phyloP scores from a whole-genome alignment of 495 filamentous ascomycete genomes.

The Amniculicola lignicola region DNA sequence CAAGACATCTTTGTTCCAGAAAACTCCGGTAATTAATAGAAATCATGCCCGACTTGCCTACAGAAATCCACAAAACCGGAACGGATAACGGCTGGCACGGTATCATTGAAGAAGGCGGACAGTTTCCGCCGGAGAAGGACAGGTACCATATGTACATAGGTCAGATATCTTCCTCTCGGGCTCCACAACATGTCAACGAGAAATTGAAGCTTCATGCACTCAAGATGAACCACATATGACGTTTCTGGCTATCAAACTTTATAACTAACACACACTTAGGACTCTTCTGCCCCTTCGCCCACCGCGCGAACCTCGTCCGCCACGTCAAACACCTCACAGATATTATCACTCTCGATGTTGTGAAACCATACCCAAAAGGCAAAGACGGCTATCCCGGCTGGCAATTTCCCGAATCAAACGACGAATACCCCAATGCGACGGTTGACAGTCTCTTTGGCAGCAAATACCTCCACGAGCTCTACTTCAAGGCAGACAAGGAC shows the following conservation, averaged over 20 bases:
- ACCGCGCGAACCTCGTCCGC: slow-evolving; percentile 47
- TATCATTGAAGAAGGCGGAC: slow-evolving; percentile 37
- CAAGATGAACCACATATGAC: too few relatives aligned
- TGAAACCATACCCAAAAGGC: slow-evolving; percentile 45
- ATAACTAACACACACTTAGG: slow-evolving; percentile 30
- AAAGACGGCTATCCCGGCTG: slow-evolving; percentile 47
- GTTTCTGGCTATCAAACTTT: too few relatives aligned
- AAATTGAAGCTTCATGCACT: too few relatives aligned
- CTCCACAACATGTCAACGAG: too few relatives aligned
- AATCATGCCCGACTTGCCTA: neutral
- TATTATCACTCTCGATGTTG: slow-evolving; percentile 40
- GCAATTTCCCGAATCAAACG: slow-evolving; percentile 48
- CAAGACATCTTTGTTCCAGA: too few relatives aligned
- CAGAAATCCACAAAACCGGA: slow-evolving; percentile 29
- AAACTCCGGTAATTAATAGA: too few relatives aligned
- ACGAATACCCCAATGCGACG: slow-evolving; percentile 52
- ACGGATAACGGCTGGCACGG: slow-evolving; percentile 49
- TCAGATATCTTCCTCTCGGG: slow-evolving; percentile 4
- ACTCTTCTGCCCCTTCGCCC: slow-evolving; percentile 55
- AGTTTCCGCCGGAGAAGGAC: slow-evolving; percentile 40
- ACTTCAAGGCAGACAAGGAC: slow-evolving; percentile 50
- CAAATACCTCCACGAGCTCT: slow-evolving; percentile 52
- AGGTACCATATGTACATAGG: slow-evolving; percentile 45
- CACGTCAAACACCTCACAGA: slow-evolving; percentile 39
- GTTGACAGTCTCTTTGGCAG: slow-evolving; percentile 52